Conservation (phyloP, 1,284 basidiomycete genomes). For the Caloboletus firmus region DNA sequence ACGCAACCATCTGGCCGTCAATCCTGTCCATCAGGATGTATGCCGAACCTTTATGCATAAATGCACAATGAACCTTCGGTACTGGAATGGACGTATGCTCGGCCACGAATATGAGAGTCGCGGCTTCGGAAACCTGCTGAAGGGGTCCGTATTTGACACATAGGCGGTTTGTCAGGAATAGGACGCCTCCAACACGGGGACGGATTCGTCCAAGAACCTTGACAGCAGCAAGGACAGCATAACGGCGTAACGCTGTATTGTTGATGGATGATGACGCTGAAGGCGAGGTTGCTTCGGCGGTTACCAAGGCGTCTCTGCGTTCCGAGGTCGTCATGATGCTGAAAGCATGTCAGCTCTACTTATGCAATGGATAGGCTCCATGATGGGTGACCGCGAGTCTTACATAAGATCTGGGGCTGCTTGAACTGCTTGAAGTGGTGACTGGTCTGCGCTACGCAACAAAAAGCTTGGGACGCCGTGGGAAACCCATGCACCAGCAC, state of each 20-base stretch:
- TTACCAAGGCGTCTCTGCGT: too few species aligned
- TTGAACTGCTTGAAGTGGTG: too few species aligned
- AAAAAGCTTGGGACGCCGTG: too few species aligned
- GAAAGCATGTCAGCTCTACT: too few species aligned
- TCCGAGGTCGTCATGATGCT: too few species aligned
- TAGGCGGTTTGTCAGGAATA: background rate
- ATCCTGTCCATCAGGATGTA: constrained; percentile 16
- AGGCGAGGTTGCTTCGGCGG: too few species aligned
- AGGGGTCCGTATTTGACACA: background rate
- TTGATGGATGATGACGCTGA: too few species aligned
- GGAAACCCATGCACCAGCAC: too few species aligned
- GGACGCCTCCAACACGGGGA: background rate
- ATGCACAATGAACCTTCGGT: constrained; percentile 6
- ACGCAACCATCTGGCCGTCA: background rate
- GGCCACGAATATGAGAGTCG: background rate
- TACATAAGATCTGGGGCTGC: too few species aligned
- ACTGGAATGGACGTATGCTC: constrained; percentile 4
- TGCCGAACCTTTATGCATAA: background rate
- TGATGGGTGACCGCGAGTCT: too few species aligned
- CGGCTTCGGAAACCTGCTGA: background rate
- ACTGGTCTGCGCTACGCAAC: too few species aligned
- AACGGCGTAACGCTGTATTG: background rate
- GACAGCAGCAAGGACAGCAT: background rate
- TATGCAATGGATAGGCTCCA: too few species aligned
- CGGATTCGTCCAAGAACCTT: background rate